Evolutionary conservation across 176 grass and related monocot genomes (phyloP).

Genomic region (Canna indica): DNA sequence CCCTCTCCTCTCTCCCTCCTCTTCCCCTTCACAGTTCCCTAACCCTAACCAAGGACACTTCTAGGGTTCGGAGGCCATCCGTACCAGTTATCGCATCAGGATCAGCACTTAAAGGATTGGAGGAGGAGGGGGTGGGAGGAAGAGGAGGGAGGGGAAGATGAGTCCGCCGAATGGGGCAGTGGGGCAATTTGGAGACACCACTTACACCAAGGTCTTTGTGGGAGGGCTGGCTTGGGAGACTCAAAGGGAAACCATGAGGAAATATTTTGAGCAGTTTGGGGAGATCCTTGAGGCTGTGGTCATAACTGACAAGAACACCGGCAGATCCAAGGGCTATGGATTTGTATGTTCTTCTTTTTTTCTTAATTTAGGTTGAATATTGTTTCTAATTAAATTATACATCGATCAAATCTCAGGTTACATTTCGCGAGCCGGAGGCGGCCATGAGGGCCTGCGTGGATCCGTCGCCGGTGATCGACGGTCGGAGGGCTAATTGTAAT

Average conservation of each 20-base stretch:
- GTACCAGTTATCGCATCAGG: no score
- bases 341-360: slow-evolving; percentile 1
- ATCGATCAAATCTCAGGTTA: slow-evolving; percentile 1
- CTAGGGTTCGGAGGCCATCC: not conserved
- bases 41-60: not conserved
- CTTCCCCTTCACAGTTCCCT: not conserved
- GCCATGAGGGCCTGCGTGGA: slow-evolving; percentile 17
- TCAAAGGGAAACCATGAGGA: slow-evolving; percentile 19
- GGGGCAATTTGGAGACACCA: slow-evolving; percentile 18
- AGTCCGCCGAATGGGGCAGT: not conserved
- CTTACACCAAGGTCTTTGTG: slow-evolving; percentile 22
- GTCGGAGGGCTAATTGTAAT: slow-evolving; percentile 16
- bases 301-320: slow-evolving; percentile 19
- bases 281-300: slow-evolving; percentile 21
- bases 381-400: not conserved
- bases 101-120: no score
- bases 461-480: slow-evolving; percentile 17
- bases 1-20: not conserved
- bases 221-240: slow-evolving; percentile 17
- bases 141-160: not conserved
- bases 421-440: slow-evolving; percentile 18
- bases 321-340: slow-evolving; percentile 23
- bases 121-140: not conserved
- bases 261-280: slow-evolving; percentile 18
- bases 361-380: no score